Evolutionary conservation across 2,329 filamentous ascomycete genomes (phyloP).

Genomic region (Zasmidium citrigriseum): DNA sequence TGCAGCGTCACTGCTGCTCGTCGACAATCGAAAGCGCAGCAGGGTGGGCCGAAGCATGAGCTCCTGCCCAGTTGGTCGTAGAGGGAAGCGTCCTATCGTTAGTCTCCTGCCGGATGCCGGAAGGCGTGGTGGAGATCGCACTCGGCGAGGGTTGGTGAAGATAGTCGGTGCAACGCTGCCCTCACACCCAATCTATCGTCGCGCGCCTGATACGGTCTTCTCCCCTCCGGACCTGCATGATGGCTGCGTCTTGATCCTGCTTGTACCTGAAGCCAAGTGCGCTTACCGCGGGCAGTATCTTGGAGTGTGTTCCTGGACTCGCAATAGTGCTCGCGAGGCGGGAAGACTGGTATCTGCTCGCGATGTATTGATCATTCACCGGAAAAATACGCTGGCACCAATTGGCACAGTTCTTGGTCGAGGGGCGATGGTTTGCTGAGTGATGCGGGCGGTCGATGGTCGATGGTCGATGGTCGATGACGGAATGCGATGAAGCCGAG

Average conservation of each 20-base stretch:
- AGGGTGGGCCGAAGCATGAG: neutral
- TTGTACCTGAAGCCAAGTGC: neutral
- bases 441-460: neutral
- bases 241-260: neutral
- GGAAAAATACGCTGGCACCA: too few species aligned
- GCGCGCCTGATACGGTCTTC: neutral
- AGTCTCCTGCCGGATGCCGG: neutral
- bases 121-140: neutral
- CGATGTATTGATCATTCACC: too few species aligned
- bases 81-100: neutral
- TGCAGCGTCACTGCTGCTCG: neutral
- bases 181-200: too few species aligned
- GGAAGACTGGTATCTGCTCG: too few species aligned
- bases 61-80: neutral
- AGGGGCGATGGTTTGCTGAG: neutral
- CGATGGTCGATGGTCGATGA: neutral
- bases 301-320: neutral
- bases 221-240: neutral
- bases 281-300: neutral
- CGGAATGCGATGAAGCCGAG: neutral
- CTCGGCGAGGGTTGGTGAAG: neutral
- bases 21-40: neutral
- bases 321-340: too few species aligned
- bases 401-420: too few species aligned
- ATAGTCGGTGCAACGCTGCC: slow-evolving; percentile 1